phyloP scores from a whole-genome alignment of 768 basidiomycete genomes.

The Dacryopinax spathularia region DNA sequence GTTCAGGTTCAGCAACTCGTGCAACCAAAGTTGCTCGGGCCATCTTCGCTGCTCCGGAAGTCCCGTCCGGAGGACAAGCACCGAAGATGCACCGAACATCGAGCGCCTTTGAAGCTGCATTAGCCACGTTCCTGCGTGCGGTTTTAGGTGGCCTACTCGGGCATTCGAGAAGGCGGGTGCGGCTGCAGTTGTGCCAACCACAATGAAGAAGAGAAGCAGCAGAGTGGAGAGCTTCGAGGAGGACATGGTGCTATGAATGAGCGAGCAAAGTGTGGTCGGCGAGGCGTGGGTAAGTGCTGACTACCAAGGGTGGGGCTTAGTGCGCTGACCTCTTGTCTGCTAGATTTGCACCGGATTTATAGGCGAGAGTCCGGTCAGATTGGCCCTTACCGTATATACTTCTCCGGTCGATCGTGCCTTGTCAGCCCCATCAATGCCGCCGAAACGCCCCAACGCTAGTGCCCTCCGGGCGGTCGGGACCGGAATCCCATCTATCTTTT shows the following conservation, averaged over 20 bases:
- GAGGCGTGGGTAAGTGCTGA: neutral
- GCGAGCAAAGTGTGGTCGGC: neutral
- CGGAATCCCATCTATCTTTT: slow-evolving; percentile 1
- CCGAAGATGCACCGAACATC: neutral
- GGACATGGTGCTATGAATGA: no score
- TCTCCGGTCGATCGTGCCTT: neutral
- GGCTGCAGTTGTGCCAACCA: neutral
- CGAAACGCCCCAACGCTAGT: neutral
- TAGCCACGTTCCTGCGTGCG: neutral
- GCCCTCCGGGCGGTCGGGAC: neutral
- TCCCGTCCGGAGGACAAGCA: neutral
- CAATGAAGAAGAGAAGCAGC: neutral
- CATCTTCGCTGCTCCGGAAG: neutral
- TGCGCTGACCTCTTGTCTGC: neutral
- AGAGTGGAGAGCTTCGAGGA: neutral
- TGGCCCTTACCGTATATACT: neutral
- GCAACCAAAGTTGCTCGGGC: neutral
- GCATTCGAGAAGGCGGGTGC: neutral
- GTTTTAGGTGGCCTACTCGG: neutral
- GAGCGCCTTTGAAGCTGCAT: neutral
- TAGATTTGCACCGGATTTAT: neutral
- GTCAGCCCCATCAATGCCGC: neutral
- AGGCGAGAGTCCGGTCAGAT: neutral
- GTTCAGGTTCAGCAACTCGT: neutral
- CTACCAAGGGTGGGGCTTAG: neutral